Evolutionary conservation across 106 monocot species (phyloP).

Genomic region (Dendrobium officinale): DNA sequence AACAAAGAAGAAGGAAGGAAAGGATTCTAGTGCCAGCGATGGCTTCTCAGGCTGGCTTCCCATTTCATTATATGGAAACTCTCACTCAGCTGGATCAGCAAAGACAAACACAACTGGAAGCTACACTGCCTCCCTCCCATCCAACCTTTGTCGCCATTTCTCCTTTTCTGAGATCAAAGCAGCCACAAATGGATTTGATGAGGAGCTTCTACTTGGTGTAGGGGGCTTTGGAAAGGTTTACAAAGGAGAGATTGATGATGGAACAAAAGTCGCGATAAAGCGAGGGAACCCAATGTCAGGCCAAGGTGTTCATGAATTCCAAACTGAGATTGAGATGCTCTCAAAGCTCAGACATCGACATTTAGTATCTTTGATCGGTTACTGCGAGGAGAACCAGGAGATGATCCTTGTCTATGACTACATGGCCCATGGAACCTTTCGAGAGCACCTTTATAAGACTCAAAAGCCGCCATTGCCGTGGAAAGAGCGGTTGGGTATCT

Average conservation of each 20-base stretch:
- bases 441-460: constrained; percentile 57
- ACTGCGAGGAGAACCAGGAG: constrained; percentile 23
- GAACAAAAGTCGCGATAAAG: constrained; percentile 45
- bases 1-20: constrained; percentile 16
- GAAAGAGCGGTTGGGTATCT: constrained; percentile 26
- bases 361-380: constrained; percentile 45
- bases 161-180: constrained; percentile 50
- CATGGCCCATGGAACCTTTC: constrained; percentile 45
- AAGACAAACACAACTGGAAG: constrained; percentile 64
- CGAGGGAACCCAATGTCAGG: constrained; percentile 42
- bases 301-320: constrained; percentile 38
- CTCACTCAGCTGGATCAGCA: constrained; percentile 37
- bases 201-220: constrained; percentile 55
- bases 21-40: constrained; percentile 28
- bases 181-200: constrained; percentile 54
- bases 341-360: constrained; percentile 70
- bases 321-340: constrained; percentile 58
- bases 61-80: constrained; percentile 48
- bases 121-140: constrained; percentile 37
- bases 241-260: constrained; percentile 25
- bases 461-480: constrained; percentile 39
- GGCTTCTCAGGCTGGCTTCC: constrained; percentile 53
- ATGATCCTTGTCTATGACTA: constrained; percentile 26
- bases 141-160: constrained; percentile 63
- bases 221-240: constrained; percentile 70